phyloP scores from a whole-genome alignment of 139 green algal genomes.

The Mychonastes homosphaera region DNA sequence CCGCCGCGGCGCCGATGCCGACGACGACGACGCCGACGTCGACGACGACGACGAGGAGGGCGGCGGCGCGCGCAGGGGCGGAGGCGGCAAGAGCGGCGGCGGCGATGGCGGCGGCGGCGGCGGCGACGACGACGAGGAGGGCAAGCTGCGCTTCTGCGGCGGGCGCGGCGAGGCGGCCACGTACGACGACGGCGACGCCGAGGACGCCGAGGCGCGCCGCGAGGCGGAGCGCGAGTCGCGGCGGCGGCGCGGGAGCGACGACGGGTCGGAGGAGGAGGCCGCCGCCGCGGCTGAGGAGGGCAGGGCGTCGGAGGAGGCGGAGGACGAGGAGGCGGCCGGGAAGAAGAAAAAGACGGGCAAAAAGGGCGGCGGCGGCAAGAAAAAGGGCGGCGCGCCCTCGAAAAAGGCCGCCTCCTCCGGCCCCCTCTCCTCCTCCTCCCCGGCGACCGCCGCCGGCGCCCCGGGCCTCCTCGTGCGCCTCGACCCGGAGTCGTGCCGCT shows the following conservation, averaged over 20 bases:
- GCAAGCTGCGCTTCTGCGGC: conserved; percentile 52
- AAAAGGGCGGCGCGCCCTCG: too few relatives aligned
- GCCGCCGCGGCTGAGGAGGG: background rate
- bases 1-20: background rate
- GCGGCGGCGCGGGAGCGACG: conserved; percentile 18
- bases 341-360: background rate
- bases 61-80: too few relatives aligned
- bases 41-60: too few relatives aligned
- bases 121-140: conserved; percentile 35
- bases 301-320: background rate
- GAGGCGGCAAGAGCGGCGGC: conserved; percentile 7
- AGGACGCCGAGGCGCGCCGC: conserved; percentile 49
- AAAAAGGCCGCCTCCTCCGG: too few relatives aligned
- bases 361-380: background rate
- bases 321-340: background rate
- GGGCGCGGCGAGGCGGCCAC: conserved; percentile 53
- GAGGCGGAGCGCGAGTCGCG: conserved; percentile 25
- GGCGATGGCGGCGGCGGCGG: conserved; percentile 5
- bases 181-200: conserved; percentile 63
- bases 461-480: background rate
- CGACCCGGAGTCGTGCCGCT: background rate
- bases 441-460: too few relatives aligned
- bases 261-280: conserved; percentile 24
- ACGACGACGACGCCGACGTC: background rate
- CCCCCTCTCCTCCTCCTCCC: too few relatives aligned